Evolutionary conservation across 225 moss, liverwort and hornwort genomes (phyloP).

Genomic region (Pleurozium schreberi): DNA sequence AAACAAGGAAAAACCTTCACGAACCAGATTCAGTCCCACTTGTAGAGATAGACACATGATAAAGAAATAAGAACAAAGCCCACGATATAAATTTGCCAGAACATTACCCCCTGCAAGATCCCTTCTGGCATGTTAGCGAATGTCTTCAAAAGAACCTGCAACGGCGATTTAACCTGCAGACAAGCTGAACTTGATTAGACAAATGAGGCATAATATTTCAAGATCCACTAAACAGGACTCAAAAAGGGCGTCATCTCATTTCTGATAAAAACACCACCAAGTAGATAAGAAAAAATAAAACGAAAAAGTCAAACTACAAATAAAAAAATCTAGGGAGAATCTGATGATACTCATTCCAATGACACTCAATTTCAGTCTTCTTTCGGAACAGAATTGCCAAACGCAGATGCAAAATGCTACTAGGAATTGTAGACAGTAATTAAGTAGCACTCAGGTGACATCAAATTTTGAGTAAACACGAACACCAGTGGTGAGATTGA

Average conservation of each 20-base stretch:
- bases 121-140: conserved; percentile 74
- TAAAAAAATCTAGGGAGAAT: background rate
- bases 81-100: background rate
- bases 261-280: background rate
- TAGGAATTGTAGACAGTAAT: background rate
- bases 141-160: conserved; percentile 61
- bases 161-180: conserved; percentile 26
- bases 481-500: background rate
- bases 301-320: background rate
- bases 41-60: background rate
- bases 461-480: background rate
- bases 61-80: background rate
- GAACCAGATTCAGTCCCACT: background rate
- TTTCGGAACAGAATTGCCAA: background rate
- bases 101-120: conserved; percentile 87
- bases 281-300: background rate
- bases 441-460: background rate
- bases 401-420: background rate
- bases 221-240: background rate
- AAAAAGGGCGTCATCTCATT: background rate
- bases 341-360: background rate
- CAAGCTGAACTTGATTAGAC: background rate
- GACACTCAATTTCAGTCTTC: background rate
- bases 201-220: background rate
- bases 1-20: background rate